Conservation (phyloP, 768 basidiomycete genomes). For the Suillus spraguei region DNA sequence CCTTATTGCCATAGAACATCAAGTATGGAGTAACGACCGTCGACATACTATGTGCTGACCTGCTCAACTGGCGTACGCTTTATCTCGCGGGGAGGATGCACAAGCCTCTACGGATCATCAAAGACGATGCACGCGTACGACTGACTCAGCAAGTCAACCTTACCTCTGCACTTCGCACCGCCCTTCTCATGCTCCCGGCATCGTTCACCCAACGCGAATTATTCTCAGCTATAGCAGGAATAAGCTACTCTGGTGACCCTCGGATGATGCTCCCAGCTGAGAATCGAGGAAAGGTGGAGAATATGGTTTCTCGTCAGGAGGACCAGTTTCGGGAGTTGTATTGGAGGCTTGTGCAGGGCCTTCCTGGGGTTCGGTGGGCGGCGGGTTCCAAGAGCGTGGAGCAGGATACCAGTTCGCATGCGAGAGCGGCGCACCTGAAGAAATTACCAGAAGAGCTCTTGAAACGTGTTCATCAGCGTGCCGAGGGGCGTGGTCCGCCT, state of each 20-base stretch:
- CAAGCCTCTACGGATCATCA: constrained; percentile 93
- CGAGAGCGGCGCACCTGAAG: constrained; percentile 71
- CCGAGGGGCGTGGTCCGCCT: constrained; percentile 33
- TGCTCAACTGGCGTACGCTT: too few relatives aligned
- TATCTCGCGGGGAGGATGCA: constrained; percentile 97
- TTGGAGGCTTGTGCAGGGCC: constrained; percentile 70
- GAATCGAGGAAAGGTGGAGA: constrained; percentile 91
- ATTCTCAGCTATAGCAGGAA: constrained; percentile 82
- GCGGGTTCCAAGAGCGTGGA: constrained; percentile 50
- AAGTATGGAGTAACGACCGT: too few relatives aligned
- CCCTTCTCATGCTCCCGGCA: constrained; percentile 84
- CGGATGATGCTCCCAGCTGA: constrained; percentile 94
- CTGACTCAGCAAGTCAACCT: constrained; percentile 95
- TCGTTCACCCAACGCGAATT: constrained; percentile 81
- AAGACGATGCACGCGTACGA: constrained; percentile 89
- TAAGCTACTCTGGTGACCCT: constrained; percentile 89
- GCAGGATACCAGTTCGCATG: constrained; percentile 74
- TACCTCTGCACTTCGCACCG: constrained; percentile 83
- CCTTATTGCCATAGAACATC: constrained; percentile 44
- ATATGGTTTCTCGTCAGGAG: constrained; percentile 85
- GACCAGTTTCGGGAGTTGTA: constrained; percentile 89
- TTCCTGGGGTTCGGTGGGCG: constrained; percentile 82
- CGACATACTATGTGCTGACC: too few relatives aligned
- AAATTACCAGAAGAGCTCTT: constrained; percentile 78
- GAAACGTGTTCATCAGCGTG: constrained; percentile 47